Evolutionary conservation across 2,329 filamentous ascomycete genomes (phyloP).

Genomic region (Colletotrichum gloeosporioides): DNA sequence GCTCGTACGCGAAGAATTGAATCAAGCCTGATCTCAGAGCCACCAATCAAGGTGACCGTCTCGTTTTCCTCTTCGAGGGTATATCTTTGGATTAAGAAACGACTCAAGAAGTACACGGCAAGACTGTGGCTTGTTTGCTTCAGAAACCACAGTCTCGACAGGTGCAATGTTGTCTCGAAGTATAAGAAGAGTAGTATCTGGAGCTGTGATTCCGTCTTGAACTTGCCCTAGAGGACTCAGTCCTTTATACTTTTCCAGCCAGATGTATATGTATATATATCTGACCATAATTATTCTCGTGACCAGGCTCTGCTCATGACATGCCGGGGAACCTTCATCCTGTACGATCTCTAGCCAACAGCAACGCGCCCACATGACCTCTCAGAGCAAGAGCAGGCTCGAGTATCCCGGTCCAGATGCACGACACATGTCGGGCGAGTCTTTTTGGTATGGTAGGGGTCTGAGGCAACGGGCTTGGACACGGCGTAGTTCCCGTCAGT

Average conservation of each 20-base stretch:
- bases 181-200: background rate
- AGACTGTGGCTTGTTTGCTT: background rate
- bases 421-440: background rate
- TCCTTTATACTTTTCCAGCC: background rate
- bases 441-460: background rate
- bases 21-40: background rate
- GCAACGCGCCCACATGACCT: background rate
- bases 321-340: background rate
- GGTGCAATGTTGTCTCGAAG: background rate
- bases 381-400: background rate
- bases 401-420: background rate
- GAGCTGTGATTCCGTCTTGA: background rate
- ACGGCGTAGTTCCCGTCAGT: background rate
- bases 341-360: background rate
- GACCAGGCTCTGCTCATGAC: background rate
- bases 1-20: background rate
- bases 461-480: background rate
- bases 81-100: background rate
- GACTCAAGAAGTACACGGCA: background rate
- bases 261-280: no score
- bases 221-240: background rate
- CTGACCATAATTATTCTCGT: background rate
- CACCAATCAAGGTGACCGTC: background rate
- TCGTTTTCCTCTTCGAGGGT: background rate
- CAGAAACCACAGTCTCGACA: background rate